Conservation (phyloP, 2,329 filamentous ascomycete genomes). For the Diaporthe ilicicola region DNA sequence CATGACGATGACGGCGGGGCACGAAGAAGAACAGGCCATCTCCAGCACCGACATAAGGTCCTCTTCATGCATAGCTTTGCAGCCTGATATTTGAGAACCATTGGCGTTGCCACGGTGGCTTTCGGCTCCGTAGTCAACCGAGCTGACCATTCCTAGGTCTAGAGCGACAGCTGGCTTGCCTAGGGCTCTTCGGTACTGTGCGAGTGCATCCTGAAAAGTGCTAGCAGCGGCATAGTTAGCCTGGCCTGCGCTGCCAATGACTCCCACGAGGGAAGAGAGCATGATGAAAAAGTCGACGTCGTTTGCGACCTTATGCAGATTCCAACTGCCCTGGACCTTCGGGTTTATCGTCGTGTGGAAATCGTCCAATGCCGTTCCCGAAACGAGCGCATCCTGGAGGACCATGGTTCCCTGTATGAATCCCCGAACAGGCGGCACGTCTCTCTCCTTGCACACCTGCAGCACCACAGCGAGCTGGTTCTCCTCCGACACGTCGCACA, state of each 20-base stretch:
- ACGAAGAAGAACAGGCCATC: neutral
- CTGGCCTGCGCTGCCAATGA: neutral
- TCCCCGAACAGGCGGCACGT: constrained; percentile 49
- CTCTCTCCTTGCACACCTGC: constrained; percentile 25
- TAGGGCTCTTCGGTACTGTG: constrained; percentile 10
- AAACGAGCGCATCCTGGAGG: neutral
- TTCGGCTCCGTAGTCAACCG: constrained; percentile 21
- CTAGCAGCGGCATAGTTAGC: constrained; percentile 37
- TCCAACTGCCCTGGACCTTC: neutral
- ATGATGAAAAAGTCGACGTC: constrained; percentile 22
- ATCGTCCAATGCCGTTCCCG: neutral
- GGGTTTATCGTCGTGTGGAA: constrained; percentile 1
- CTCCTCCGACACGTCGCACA: neutral
- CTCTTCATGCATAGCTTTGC: neutral
- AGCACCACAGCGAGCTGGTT: constrained; percentile 38
- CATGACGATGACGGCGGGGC: neutral
- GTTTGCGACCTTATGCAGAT: constrained; percentile 32
- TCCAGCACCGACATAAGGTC: neutral
- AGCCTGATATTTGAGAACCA: neutral
- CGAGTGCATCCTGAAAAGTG: constrained; percentile 40
- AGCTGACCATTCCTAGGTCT: neutral
- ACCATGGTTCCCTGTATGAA: constrained; percentile 58
- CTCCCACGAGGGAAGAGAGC: neutral
- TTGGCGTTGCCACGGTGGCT: neutral
- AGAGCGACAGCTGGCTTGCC: neutral